These are phyloP conservation scores for Dioscorea dumetorum DNA, from an alignment of 106 monocot species.

Conservation along the genomic window DNA sequence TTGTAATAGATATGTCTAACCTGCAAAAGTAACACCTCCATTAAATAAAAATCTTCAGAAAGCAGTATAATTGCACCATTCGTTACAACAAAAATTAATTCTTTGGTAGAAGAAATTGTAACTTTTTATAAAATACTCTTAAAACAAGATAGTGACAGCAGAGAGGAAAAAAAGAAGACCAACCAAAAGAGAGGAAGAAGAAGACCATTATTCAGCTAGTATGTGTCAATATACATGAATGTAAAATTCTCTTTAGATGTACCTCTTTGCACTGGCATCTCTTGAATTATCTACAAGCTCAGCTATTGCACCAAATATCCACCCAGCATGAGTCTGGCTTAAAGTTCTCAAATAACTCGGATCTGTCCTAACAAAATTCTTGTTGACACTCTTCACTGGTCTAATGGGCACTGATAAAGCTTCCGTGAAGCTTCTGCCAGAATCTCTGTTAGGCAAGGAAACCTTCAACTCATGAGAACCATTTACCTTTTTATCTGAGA, in stretches of 20 bases:
- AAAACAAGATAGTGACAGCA: no score
- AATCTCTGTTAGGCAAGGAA: no score
- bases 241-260: neutral
- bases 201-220: no score
- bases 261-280: constrained; percentile 53
- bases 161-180: neutral
- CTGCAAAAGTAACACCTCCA: constrained; percentile 16
- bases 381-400: neutral
- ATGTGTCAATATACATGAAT: neutral
- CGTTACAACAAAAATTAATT: no score
- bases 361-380: constrained; percentile 28
- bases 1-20: constrained; percentile 50
- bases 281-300: constrained; percentile 61
- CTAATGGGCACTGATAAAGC: no score
- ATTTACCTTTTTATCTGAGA: no score
- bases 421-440: no score
- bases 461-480: no score
- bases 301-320: constrained; percentile 63
- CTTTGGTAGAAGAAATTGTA: no score
- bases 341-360: constrained; percentile 46
- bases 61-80: neutral
- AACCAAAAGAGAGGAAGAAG: neutral
- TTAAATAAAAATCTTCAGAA: neutral
- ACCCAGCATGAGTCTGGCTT: constrained; percentile 45
- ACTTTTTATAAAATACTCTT: no score